Evolutionary conservation across 2,329 filamentous ascomycete species (phyloP).

Genomic region (Beauveria scarabaeidicola): DNA sequence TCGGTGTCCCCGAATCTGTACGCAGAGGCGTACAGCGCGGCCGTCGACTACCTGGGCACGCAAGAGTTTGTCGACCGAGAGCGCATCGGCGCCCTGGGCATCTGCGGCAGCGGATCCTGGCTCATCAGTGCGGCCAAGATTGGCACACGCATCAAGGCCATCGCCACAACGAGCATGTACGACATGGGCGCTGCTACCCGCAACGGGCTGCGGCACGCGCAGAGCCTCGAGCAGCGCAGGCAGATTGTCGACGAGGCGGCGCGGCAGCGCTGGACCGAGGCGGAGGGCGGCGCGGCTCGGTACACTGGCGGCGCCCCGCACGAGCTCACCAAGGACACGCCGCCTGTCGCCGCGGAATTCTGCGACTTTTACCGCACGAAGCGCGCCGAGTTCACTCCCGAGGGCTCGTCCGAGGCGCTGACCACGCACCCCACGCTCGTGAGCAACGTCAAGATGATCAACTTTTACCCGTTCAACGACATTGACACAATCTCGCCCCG

Average conservation of each 20-base stretch:
- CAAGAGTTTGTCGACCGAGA: constrained; percentile 19
- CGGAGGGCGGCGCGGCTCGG: not conserved
- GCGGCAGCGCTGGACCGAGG: not conserved
- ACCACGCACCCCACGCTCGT: not conserved
- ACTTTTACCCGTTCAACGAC: constrained; percentile 23
- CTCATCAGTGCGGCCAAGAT: constrained; percentile 28
- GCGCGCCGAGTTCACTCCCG: not conserved
- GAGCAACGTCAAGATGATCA: constrained; percentile 17
- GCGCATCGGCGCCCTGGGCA: constrained; percentile 23
- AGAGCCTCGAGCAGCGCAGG: not conserved
- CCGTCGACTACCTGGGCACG: constrained; percentile 22
- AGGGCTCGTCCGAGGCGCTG: not conserved
- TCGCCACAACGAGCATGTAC: not conserved
- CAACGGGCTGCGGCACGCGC: constrained; percentile 7
- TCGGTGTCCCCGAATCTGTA: constrained; percentile 20
- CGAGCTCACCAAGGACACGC: not conserved
- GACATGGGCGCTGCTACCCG: constrained; percentile 10
- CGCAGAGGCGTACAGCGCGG: constrained; percentile 22
- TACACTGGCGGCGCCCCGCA: not conserved
- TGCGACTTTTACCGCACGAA: not conserved
- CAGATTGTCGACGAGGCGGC: not conserved
- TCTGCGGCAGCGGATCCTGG: constrained; percentile 24
- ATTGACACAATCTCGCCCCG: constrained; percentile 23
- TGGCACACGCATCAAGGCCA: constrained; percentile 14
- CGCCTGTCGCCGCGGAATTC: not conserved